A percentile compares a stretch with the other conserved stretches of the same genome.
Conservation (phyloP, 257 asterid genomes). For the Haberlea rhodopensis region DNA sequence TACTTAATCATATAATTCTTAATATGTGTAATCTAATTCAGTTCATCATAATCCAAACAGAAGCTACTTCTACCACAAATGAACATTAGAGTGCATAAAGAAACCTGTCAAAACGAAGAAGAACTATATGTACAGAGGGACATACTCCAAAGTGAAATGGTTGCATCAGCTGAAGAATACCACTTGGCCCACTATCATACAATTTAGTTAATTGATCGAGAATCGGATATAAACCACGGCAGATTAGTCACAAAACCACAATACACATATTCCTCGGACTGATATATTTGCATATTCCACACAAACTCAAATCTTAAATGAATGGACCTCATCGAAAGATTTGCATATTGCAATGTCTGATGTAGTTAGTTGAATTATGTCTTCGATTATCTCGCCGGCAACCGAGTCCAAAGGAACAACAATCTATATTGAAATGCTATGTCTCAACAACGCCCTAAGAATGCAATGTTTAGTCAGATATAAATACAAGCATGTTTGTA, state of each 20-base stretch:
- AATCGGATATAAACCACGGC: slow-evolving; percentile 34
- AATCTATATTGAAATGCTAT: slow-evolving; percentile 78
- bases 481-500: slow-evolving; percentile 16
- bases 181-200: slow-evolving; percentile 55
- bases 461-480: slow-evolving; percentile 13
- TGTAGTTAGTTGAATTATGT: slow-evolving; percentile 51
- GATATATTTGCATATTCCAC: neutral
- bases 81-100: slow-evolving; percentile 18
- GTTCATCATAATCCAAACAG: slow-evolving; percentile 62
- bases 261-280: neutral
- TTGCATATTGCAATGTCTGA: slow-evolving; percentile 46
- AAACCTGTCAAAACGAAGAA: slow-evolving; percentile 16
- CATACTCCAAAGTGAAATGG: slow-evolving; percentile 74
- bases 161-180: slow-evolving; percentile 86
- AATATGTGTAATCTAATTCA: slow-evolving; percentile 61
- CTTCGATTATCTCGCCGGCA: slow-evolving; percentile 55
- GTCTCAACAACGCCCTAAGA: slow-evolving; percentile 73
- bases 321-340: slow-evolving; percentile 51
- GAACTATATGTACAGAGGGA: neutral
- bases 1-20: too few relatives aligned
- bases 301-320: neutral
- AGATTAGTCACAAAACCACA: slow-evolving; percentile 15
- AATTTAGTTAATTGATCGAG: slow-evolving; percentile 42
- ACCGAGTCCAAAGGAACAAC: slow-evolving; percentile 81
- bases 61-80: slow-evolving; percentile 67